phyloP scores from a whole-genome alignment of 768 basidiomycete species.

The Amanita thiersii region DNA sequence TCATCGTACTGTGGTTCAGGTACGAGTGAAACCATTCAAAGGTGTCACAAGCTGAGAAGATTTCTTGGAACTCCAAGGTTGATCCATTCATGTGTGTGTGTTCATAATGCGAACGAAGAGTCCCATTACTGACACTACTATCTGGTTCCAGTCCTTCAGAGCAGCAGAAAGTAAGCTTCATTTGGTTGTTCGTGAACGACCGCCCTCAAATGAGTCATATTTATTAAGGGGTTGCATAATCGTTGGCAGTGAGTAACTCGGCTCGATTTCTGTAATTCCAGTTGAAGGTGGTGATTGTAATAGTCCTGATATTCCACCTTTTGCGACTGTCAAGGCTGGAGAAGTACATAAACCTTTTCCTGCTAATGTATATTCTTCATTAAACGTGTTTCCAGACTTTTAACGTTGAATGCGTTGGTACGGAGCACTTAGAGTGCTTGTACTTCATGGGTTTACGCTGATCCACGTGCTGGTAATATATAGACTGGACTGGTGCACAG shows the following conservation, averaged over 20 bases:
- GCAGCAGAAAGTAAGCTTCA: constrained; percentile 47
- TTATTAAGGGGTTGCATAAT: constrained; percentile 57
- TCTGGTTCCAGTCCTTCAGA: constrained; percentile 29
- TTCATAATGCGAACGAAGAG: not conserved
- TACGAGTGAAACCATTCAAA: constrained; percentile 16
- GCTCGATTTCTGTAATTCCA: not conserved
- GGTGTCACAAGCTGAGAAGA: not conserved
- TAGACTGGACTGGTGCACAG: constrained; percentile 76
- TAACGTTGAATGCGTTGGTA: constrained; percentile 64
- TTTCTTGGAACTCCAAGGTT: no score
- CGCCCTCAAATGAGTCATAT: not conserved
- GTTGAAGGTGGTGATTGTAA: not conserved
- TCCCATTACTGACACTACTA: not conserved
- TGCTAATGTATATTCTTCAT: no score
- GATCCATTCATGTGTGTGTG: constrained; percentile 59
- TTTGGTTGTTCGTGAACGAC: not conserved
- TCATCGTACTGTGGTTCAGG: constrained; percentile 52
- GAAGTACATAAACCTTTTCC: no score
- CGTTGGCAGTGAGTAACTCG: constrained; percentile 57
- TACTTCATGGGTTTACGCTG: not conserved
- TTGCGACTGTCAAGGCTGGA: constrained; percentile 55
- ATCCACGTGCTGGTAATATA: not conserved
- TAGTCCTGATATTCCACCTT: constrained; percentile 58
- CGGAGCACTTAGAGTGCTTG: constrained; percentile 10
- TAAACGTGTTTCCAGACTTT: constrained; percentile 43